Conservation (phyloP, 345 rosid species). For the Populus alba region DNA sequence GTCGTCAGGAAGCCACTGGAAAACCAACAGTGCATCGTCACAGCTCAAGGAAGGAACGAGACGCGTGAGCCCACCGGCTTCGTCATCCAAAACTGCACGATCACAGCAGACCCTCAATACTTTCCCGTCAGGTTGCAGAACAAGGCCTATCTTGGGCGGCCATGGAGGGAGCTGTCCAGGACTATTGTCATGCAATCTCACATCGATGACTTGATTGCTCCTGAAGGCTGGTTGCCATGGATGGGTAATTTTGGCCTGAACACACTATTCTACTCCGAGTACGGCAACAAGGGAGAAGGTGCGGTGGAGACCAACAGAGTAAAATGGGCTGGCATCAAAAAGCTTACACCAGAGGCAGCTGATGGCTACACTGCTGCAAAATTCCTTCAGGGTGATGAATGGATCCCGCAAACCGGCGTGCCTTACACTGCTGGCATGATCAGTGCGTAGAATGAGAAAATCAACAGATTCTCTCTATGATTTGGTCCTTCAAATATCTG, state of each 20-base stretch:
- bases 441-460: not conserved
- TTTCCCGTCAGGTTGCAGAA: constrained; percentile 26
- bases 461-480: not conserved
- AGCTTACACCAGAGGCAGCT: constrained; percentile 20
- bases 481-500: not conserved
- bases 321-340: constrained; percentile 55
- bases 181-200: constrained; percentile 55
- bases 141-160: constrained; percentile 73
- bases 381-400: constrained; percentile 40
- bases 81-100: constrained; percentile 59
- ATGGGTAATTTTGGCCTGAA: constrained; percentile 39
- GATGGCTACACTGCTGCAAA: constrained; percentile 28
- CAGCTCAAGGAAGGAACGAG: constrained; percentile 63
- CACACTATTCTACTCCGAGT: constrained; percentile 62
- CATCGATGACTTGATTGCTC: constrained; percentile 51
- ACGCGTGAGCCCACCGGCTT: constrained; percentile 43
- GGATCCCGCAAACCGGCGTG: constrained; percentile 51
- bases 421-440: constrained; percentile 46
- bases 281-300: constrained; percentile 58
- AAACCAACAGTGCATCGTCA: constrained; percentile 50
- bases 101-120: constrained; percentile 43
- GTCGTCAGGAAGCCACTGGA: constrained; percentile 46
- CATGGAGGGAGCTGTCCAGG: constrained; percentile 58
- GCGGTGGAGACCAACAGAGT: constrained; percentile 42
- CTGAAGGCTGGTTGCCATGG: constrained; percentile 66